These are phyloP conservation scores for Laetiporus sulphureus DNA, from an alignment of 1,284 basidiomycete genomes.

Conservation along the genomic window DNA sequence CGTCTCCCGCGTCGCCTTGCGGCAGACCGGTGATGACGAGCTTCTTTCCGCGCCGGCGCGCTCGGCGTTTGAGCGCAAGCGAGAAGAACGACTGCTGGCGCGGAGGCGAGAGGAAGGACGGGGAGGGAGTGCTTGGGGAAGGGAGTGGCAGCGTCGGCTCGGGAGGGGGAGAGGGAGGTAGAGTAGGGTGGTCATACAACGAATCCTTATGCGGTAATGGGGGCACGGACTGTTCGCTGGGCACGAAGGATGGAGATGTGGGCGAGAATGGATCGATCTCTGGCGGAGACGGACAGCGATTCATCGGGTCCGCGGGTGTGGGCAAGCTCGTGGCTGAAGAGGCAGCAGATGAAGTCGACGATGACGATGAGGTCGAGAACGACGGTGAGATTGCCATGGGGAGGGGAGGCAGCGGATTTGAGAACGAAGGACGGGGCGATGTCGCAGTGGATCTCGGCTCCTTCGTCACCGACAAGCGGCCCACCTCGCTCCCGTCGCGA, in stretches of 20 bases:
- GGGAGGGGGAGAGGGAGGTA: slow-evolving; percentile 16
- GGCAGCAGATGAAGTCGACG: slow-evolving; percentile 15
- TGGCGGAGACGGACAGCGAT: slow-evolving; percentile 5
- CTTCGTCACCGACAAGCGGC: not conserved
- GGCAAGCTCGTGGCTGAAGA: slow-evolving; percentile 19
- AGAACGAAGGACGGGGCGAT: slow-evolving; percentile 13
- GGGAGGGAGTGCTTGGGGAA: slow-evolving; percentile 21
- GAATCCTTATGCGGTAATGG: too few relatives aligned
- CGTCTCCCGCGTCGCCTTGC: slow-evolving; percentile 6
- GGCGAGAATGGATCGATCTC: slow-evolving; percentile 12
- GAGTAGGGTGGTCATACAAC: too few relatives aligned
- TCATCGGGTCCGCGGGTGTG: slow-evolving; percentile 17
- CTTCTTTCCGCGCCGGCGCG: slow-evolving; percentile 21
- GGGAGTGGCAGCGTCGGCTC: slow-evolving; percentile 24
- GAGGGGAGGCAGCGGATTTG: slow-evolving; percentile 7
- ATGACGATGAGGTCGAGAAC: slow-evolving; percentile 7
- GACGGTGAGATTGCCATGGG: slow-evolving; percentile 7
- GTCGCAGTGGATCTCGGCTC: too few relatives aligned
- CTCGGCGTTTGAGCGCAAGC: slow-evolving; percentile 16
- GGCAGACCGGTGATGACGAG: slow-evolving; percentile 20
- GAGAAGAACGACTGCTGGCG: slow-evolving; percentile 21
- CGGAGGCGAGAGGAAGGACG: slow-evolving; percentile 22
- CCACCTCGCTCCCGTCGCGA: not conserved
- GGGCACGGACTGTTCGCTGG: too few relatives aligned
- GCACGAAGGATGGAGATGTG: slow-evolving; percentile 11